Base-by-base conservation (phyloP, 1,284 basidiomycete species). In the Ceratobasidium sp. region DNA sequence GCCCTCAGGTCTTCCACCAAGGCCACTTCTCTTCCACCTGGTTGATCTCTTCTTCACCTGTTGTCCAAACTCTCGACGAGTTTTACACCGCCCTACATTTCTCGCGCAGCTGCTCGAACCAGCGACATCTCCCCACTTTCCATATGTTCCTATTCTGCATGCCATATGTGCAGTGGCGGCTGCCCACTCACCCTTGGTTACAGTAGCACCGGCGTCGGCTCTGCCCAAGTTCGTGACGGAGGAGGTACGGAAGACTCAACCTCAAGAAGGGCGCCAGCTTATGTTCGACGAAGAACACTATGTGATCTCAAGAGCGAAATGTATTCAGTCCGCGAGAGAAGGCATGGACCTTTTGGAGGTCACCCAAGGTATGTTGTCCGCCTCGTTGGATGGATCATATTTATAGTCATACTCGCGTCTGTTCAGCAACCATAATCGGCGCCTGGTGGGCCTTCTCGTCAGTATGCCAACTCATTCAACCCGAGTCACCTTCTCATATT, bases 371-470 rank as follows among this genome's bases (percentile, higher is more conserved):
- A 36, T 24, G 36, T 41, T 14, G 22, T 33, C 19, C 24, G 1
- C 8, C 2, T 31, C 22, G n/a, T 17, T 17, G 36, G 6, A 41
- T 41, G 36, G 36, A 11, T 41, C 4, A 41, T 41, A 41, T 11
- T 41, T 5, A 41, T 11, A 11, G 36, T 47, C 33, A 22, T 33
- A 41, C 11, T 41, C 11, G 29, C 24, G 36, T 41, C 4, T 27
- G 2, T 33, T n/a, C 22, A 71, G 67, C 54, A 7, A 47, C 22
- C 44, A 71, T 71, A 31, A 60, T 71, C 47, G 59, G 47, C 44
- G 9, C 54, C 27, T 71, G 67, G 67, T 71, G 67, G 67, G 22
- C 67, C 11, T 71, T 71, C 45, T 59, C 54, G 67, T 71, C 33
- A 19, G 67, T 71, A 29, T 14, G 17, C 8, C 15, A n/a, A 48